phyloP scores from a whole-genome alignment of 2,329 filamentous ascomycete species.

The Trichophyton equinum region DNA sequence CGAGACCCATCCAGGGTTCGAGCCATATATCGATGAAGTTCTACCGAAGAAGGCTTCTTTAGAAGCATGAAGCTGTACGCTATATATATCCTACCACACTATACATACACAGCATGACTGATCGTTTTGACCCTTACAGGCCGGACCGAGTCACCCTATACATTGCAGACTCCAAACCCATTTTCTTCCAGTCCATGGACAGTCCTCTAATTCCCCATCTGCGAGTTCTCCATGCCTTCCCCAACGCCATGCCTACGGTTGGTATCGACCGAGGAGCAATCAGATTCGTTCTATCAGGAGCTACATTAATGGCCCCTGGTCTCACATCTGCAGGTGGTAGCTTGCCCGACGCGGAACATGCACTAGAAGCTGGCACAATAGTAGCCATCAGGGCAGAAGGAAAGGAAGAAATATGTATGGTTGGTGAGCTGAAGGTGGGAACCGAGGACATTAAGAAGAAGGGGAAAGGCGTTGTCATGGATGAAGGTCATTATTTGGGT shows the following conservation, averaged over 20 bases:
- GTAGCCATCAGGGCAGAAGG: conserved; percentile 88
- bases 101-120: not conserved
- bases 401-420: conserved; percentile 79
- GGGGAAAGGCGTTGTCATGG: conserved; percentile 87
- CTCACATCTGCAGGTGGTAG: conserved; percentile 72
- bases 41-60: conserved; percentile 89
- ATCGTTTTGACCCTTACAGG: conserved; percentile 24
- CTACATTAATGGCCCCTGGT: conserved; percentile 91
- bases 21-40: conserved; percentile 81
- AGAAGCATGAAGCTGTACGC: conserved; percentile 72
- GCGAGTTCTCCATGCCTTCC: conserved; percentile 78
- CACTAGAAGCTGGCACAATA: conserved; percentile 66
- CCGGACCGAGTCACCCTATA: conserved; percentile 86
- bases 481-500: conserved; percentile 84
- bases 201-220: conserved; percentile 77
- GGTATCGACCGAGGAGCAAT: conserved; percentile 93
- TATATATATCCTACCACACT: not conserved
- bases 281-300: conserved; percentile 85
- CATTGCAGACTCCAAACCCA: conserved; percentile 59
- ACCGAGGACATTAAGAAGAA: conserved; percentile 88
- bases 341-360: conserved; percentile 51
- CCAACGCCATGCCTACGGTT: conserved; percentile 66
- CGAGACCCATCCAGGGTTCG: conserved; percentile 72
- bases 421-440: conserved; percentile 70
- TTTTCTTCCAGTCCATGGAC: conserved; percentile 83